Evolutionary conservation across 2,329 filamentous ascomycete species (phyloP).

Genomic region (Bisporella sp.): DNA sequence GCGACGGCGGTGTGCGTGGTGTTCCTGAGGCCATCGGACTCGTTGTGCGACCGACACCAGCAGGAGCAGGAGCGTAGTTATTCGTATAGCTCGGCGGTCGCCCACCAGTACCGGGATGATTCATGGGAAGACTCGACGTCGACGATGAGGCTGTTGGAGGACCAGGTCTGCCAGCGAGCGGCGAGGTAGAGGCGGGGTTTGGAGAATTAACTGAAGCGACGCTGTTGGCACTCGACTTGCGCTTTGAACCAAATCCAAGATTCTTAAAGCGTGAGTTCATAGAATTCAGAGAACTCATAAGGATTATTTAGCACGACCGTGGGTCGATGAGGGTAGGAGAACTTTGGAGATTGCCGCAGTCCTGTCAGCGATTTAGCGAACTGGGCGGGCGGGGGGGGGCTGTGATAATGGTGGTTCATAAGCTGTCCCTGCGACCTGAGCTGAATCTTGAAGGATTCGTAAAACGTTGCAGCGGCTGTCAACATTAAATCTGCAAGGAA

Average conservation of each 20-base stretch:
- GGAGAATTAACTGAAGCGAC: constrained; percentile 35
- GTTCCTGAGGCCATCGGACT: constrained; percentile 25
- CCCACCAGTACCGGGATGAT: constrained; percentile 51
- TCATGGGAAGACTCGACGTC: constrained; percentile 49
- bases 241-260: constrained; percentile 71
- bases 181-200: constrained; percentile 23
- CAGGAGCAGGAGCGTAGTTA: constrained; percentile 43
- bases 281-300: constrained; percentile 76
- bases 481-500: not conserved
- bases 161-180: constrained; percentile 12
- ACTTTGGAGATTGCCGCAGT: too few species aligned
- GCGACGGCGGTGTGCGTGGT: constrained; percentile 26
- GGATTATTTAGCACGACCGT: constrained; percentile 16
- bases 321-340: constrained; percentile 9
- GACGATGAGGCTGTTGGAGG: constrained; percentile 39
- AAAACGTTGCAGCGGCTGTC: too few species aligned
- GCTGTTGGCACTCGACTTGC: constrained; percentile 59
- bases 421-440: too few species aligned
- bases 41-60: constrained; percentile 44
- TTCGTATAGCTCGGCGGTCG: constrained; percentile 58
- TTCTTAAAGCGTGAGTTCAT: constrained; percentile 74
- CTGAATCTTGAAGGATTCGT: too few species aligned
- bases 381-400: not conserved
- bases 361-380: constrained; percentile 15
- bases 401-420: not conserved